Evolutionary conservation across 495 filamentous ascomycete species (phyloP).

Genomic region (Aspergillus carlsbadensis): DNA sequence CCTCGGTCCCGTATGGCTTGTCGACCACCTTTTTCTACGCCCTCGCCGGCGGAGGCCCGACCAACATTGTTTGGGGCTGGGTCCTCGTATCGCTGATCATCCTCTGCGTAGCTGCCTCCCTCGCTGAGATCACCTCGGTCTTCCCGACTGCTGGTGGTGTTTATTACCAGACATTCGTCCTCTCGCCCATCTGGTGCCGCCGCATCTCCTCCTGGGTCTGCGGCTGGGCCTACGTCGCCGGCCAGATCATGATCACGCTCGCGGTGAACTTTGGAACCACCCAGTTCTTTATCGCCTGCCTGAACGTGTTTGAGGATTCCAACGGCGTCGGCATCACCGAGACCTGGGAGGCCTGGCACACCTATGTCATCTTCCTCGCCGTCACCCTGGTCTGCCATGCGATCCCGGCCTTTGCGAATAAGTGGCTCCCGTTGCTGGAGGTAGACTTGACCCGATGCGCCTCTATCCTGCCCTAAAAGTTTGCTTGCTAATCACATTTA

Average conservation of each 20-base stretch:
- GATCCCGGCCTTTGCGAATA: constrained; percentile 26
- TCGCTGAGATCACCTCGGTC: constrained; percentile 73
- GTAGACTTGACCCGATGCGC: constrained; percentile 39
- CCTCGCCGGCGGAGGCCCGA: constrained; percentile 61
- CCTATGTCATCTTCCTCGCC: constrained; percentile 57
- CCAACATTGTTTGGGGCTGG: constrained; percentile 69
- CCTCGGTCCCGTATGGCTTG: constrained; percentile 62
- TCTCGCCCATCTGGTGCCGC: constrained; percentile 47
- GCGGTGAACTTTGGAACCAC: constrained; percentile 34
- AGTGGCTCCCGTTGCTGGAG: constrained; percentile 34
- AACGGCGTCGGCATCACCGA: constrained; percentile 31
- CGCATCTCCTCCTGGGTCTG: constrained; percentile 62
- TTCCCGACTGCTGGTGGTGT: constrained; percentile 70
- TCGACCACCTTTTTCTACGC: constrained; percentile 69
- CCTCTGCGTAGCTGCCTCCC: constrained; percentile 65
- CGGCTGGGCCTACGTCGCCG: constrained; percentile 67
- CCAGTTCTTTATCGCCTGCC: constrained; percentile 24
- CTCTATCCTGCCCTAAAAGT: constrained; percentile 9
- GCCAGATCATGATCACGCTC: constrained; percentile 55
- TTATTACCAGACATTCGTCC: constrained; percentile 75
- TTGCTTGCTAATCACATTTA: constrained; percentile 20
- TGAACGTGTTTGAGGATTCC: constrained; percentile 38
- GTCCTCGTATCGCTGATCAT: constrained; percentile 70
- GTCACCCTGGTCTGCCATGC: constrained; percentile 47
- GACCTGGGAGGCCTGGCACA: constrained; percentile 37